Percentiles rank a stretch among this genome's conserved stretches.
Conservation (phyloP, 2,329 filamentous ascomycete genomes). For the Fusarium neocosmosporiellum region DNA sequence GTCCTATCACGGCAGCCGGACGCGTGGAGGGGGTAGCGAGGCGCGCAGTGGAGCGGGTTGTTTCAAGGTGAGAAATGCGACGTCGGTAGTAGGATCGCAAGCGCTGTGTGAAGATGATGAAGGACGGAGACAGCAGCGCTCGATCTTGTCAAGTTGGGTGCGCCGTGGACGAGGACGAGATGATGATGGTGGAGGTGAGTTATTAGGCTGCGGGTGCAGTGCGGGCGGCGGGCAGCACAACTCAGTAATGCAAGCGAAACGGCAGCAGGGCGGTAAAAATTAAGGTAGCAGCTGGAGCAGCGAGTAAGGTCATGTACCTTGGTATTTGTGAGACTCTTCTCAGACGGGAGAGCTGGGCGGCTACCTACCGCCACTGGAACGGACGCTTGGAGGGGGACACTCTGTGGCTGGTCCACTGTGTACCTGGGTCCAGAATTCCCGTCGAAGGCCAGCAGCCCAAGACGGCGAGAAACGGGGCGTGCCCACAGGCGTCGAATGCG, state of each 20-base stretch:
- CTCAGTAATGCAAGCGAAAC: conserved; percentile 13
- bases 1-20: conserved; percentile 44
- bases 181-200: conserved; percentile 35
- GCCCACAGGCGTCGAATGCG: conserved; percentile 18
- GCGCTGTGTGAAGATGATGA: conserved; percentile 11
- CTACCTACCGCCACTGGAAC: conserved; percentile 12
- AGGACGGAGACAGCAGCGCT: not conserved
- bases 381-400: not conserved
- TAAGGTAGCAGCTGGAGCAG: conserved; percentile 25
- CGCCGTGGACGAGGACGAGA: conserved; percentile 13
- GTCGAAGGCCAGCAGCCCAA: conserved; percentile 24
- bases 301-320: conserved; percentile 4
- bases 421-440: conserved; percentile 33
- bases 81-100: conserved; percentile 25
- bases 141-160: conserved; percentile 6
- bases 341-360: conserved; percentile 19
- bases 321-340: conserved; percentile 21
- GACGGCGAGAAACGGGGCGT: conserved; percentile 20
- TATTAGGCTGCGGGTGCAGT: conserved; percentile 22
- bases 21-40: conserved; percentile 45
- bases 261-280: conserved; percentile 27
- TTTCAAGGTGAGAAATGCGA: conserved; percentile 34
- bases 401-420: conserved; percentile 22
- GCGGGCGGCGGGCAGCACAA: conserved; percentile 27
- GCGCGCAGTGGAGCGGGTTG: conserved; percentile 30